phyloP scores from a whole-genome alignment of 129 eudicot species.

The Erigeron canadensis region DNA sequence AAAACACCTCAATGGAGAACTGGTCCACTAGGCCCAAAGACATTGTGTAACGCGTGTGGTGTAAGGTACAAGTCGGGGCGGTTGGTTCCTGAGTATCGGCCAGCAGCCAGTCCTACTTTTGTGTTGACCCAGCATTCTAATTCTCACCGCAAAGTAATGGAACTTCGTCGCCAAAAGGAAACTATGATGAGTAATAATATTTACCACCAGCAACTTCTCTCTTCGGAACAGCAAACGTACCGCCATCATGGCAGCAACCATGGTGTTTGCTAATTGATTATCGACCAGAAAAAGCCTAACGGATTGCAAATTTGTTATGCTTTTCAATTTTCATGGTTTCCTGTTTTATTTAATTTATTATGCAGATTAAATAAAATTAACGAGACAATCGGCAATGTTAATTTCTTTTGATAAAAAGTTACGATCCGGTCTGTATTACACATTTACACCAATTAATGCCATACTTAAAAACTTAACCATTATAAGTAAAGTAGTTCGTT shows the following conservation, averaged over 20 bases:
- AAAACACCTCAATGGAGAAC: slow-evolving; percentile 40
- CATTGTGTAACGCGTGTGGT: slow-evolving; percentile 69
- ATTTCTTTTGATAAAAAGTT: too few species aligned
- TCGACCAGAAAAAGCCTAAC: not conserved
- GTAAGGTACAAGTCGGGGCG: slow-evolving; percentile 64
- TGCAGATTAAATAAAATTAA: too few species aligned
- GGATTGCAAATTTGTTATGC: not conserved
- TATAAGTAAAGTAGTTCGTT: too few species aligned
- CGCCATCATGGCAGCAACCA: slow-evolving; percentile 28
- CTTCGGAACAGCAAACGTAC: slow-evolving; percentile 22
- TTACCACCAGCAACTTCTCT: not conserved
- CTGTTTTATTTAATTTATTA: too few species aligned
- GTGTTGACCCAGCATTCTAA: slow-evolving; percentile 68
- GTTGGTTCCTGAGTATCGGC: slow-evolving; percentile 64
- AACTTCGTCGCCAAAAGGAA: slow-evolving; percentile 62
- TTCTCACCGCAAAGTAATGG: slow-evolving; percentile 68
- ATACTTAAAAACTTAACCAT: too few species aligned
- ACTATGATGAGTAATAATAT: not conserved
- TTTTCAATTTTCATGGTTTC: too few species aligned
- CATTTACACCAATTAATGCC: too few species aligned
- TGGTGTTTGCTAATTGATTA: slow-evolving; percentile 43
- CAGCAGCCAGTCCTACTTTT: slow-evolving; percentile 72
- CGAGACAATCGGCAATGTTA: too few species aligned
- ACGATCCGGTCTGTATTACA: too few species aligned
- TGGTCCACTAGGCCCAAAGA: slow-evolving; percentile 65